A percentile compares a stretch with the other conserved stretches of the same genome.
phyloP scores from a whole-genome alignment of 257 asterid species.

The Oldenlandia corymbosa region DNA sequence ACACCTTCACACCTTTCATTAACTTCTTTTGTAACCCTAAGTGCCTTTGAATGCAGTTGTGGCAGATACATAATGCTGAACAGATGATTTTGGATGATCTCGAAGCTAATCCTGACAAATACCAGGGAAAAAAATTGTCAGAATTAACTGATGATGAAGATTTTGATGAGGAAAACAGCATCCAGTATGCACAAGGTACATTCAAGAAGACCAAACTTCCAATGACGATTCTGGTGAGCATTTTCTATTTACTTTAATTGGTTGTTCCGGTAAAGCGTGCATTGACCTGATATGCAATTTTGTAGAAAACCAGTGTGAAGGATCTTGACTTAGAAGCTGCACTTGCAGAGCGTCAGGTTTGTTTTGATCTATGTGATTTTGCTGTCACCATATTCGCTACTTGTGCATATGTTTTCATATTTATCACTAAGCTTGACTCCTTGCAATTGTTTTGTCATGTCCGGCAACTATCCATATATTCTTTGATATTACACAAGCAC shows the following conservation, averaged over 20 bases:
- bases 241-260: slow-evolving; percentile 11
- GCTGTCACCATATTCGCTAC: neutral
- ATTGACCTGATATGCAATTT: slow-evolving; percentile 16
- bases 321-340: slow-evolving; percentile 94
- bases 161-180: slow-evolving; percentile 57
- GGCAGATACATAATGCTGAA: slow-evolving; percentile 93
- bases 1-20: neutral
- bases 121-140: slow-evolving; percentile 49
- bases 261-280: slow-evolving; percentile 14
- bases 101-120: slow-evolving; percentile 70
- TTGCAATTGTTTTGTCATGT: neutral
- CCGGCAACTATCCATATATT: neutral
- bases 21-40: neutral
- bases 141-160: slow-evolving; percentile 79
- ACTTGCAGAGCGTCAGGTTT: slow-evolving; percentile 90
- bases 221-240: slow-evolving; percentile 56
- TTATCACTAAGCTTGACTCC: too few species aligned
- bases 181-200: slow-evolving; percentile 60
- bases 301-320: slow-evolving; percentile 70
- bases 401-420: neutral
- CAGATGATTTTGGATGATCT: slow-evolving; percentile 92
- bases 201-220: slow-evolving; percentile 61
- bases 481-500: neutral
- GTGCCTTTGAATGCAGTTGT: slow-evolving; percentile 43
- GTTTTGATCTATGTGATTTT: slow-evolving; percentile 16